Conservation (phyloP, 768 basidiomycete genomes). For the Russula olivacea region DNA sequence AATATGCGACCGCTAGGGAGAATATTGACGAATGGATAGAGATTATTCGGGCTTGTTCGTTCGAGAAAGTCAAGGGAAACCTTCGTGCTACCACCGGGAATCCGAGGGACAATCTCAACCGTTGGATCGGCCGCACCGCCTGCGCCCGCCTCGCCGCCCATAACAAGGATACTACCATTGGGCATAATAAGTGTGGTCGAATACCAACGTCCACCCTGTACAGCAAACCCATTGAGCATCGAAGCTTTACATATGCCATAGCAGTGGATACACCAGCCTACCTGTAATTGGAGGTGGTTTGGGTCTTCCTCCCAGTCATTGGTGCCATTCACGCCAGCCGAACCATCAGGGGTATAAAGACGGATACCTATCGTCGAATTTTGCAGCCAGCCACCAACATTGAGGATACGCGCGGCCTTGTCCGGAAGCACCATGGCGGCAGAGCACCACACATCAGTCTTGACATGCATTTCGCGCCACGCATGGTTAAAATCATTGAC, state of each 20-base stretch:
- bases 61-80: conserved; percentile 57
- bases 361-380: conserved; percentile 67
- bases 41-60: conserved; percentile 71
- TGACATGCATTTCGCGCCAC: conserved; percentile 73
- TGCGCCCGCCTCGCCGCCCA: conserved; percentile 70
- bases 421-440: conserved; percentile 70
- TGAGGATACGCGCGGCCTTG: conserved; percentile 58
- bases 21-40: conserved; percentile 72
- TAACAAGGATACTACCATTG: conserved; percentile 67
- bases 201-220: conserved; percentile 66
- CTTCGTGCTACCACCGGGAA: conserved; percentile 55
- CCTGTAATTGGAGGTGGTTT: conserved; percentile 54
- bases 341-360: conserved; percentile 65
- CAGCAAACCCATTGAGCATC: not conserved
- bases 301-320: conserved; percentile 78
- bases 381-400: conserved; percentile 68
- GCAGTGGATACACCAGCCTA: conserved; percentile 27
- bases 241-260: not conserved
- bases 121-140: conserved; percentile 63
- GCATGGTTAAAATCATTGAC: conserved; percentile 40
- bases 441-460: conserved; percentile 77
- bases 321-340: conserved; percentile 60
- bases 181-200: conserved; percentile 60
- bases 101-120: conserved; percentile 65
- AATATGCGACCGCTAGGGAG: conserved; percentile 67